Evolutionary conservation across 257 asterid species (phyloP), one percentile per base, ranked within the genome.

Genomic region (Misopates orontium): DNA sequence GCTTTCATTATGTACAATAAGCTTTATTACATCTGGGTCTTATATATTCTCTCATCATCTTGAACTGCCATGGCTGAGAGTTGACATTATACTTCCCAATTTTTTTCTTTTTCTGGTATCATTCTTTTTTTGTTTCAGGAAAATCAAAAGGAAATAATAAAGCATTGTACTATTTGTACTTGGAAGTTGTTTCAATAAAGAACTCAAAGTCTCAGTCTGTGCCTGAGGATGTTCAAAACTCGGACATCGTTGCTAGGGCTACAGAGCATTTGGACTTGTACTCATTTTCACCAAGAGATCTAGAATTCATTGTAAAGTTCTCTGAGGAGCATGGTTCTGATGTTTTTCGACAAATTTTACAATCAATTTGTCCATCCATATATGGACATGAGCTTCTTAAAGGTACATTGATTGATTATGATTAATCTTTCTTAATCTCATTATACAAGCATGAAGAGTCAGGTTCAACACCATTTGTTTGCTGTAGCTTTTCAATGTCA

Each of bases 321-420:
- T 84, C 94, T 54, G 95, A 84, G 83, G 98, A 93, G 79, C 85
- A 90, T 47, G 90, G 94, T 74, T 79, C 95, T 50, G 96, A 87
- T 73, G 71, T 84, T 70, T 91, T 84, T 66, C 84, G 94, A 53
- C 96, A 86, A 79, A 52, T 91, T 67, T 85, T 91, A 79, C 98
- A 88, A 47, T 91, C 98, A 73, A 71, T 90, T 71, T 90, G 98
- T 74, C 98, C 98, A 66, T 90, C 97, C 59, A 93, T 93, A 71
- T 93, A 87, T 19, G 98, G 98, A 32, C 98, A 93, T 61, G 98
- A 90, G 77, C 96, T 93, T 80, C 96, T 93, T 71, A 93, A 93
- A 89, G 97, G 98, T 93, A 82, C 45, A 49, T 60, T 41, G 53
- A 44, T 15, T 42, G 39, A 49, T 32, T 70, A 8, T 25, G 39